phyloP scores from a whole-genome alignment of 805 yeast genomes.

The Blastobotrys peoriensis region DNA sequence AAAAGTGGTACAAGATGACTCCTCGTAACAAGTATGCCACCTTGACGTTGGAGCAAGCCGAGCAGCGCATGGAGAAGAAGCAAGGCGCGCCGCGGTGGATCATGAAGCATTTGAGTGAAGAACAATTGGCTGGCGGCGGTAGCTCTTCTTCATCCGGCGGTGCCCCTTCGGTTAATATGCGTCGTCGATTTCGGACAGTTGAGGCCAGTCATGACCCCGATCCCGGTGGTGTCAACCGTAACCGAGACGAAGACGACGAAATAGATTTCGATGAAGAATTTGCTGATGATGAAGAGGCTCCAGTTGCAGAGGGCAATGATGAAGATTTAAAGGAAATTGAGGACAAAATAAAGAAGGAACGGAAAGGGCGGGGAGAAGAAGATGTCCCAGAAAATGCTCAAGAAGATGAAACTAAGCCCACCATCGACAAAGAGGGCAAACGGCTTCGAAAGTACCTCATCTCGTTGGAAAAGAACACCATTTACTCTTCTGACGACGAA shows the following conservation, averaged over 20 bases:
- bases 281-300: slow-evolving; percentile 98
- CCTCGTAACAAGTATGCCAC: slow-evolving; percentile 93
- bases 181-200: slow-evolving; percentile 43
- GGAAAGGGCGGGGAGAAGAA: slow-evolving; percentile 47
- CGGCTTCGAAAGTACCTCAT: slow-evolving; percentile 76
- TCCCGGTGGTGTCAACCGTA: slow-evolving; percentile 44
- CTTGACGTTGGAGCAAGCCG: slow-evolving; percentile 92
- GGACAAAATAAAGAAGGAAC: slow-evolving; percentile 35
- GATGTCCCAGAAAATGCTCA: slow-evolving; percentile 35
- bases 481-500: slow-evolving; percentile 83
- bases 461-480: slow-evolving; percentile 77
- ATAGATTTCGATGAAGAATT: slow-evolving; percentile 94
- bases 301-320: slow-evolving; percentile 91
- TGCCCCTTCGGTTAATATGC: slow-evolving; percentile 33
- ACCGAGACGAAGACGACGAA: slow-evolving; percentile 73
- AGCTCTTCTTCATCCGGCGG: slow-evolving; percentile 45
- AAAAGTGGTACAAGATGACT: slow-evolving; percentile 87
- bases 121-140: slow-evolving; percentile 45
- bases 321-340: slow-evolving; percentile 91
- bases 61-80: slow-evolving; percentile 82
- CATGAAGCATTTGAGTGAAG: slow-evolving; percentile 80
- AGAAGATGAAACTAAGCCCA: slow-evolving; percentile 70
- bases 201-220: slow-evolving; percentile 36
- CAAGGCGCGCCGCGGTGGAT: slow-evolving; percentile 85
- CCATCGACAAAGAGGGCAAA: slow-evolving; percentile 86